Evolutionary conservation across 192 early-diverging fungal species (phyloP), one percentile per base, ranked within the genome.

Genomic region (Phycomyces blakesleeanus): DNA sequence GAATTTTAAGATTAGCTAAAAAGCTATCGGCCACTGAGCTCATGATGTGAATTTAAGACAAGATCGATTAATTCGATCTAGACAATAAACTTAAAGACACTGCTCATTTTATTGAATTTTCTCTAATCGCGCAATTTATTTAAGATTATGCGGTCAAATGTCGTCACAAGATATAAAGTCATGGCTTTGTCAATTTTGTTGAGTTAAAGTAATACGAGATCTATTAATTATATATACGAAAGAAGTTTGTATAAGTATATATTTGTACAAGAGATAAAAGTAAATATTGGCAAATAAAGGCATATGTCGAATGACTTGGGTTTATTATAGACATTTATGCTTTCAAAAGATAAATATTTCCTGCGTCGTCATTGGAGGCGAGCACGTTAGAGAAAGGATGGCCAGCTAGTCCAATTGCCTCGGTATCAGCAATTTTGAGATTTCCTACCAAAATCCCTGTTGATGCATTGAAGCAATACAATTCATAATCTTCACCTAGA

Each of bases 371-470:
- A 61, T 83, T 81, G 11, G 83, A 63, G 1, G 87, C 89, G 40
- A 91, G 16, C 39, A 95, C 82, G 68, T 95, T 98, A 11, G 92
- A 77, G 27, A 82, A 85, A 16, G 96, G 96, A 78, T 98, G 96
- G 34, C 84, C 73, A 0, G 80, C 77, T 42, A 96, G 76, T 1
- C 91, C 90, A 60, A 92, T 83, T 0, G 95, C 76, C 55, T 95
- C 92, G 0, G 76, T 61, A 14, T 87, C 83, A 0, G 55, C 55
- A 62, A 87, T 76, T 68, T 82, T 79, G 37, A 76, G 51, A 10
- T 68, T 44, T 9, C 59, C 66, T 7, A 77, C 66, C 18, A 81
- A 49, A 6, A 67, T 66, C 5, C 91, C 93, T 21, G 81, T 81
- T 5, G 85, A 81, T 0, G 84, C 66, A 60, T 85, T 69, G 59